These are phyloP conservation scores for Drechslera avenae DNA, from an alignment of 2,329 filamentous ascomycete genomes.

Conservation along the genomic window DNA sequence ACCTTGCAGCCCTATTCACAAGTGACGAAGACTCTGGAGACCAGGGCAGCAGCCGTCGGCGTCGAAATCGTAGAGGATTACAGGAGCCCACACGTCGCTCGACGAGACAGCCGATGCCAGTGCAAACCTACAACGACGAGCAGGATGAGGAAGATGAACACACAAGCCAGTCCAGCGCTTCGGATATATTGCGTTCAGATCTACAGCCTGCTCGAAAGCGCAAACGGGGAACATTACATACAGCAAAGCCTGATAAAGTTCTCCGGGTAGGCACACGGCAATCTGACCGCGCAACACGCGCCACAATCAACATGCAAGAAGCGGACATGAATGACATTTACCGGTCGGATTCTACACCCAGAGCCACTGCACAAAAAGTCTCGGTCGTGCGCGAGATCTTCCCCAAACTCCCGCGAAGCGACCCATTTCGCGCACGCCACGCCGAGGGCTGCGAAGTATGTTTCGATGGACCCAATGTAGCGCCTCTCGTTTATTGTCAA, in stretches of 20 bases:
- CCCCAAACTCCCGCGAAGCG: conserved; percentile 62
- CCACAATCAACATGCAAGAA: conserved; percentile 59
- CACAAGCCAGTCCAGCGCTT: conserved; percentile 35
- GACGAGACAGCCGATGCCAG: conserved; percentile 22
- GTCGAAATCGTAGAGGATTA: conserved; percentile 24
- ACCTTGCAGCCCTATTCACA: conserved; percentile 20
- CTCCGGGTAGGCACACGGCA: conserved; percentile 46
- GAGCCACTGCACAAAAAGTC: conserved; percentile 57
- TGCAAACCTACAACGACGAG: conserved; percentile 25
- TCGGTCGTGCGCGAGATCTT: conserved; percentile 74
- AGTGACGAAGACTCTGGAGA: conserved; percentile 32
- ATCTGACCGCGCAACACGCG: conserved; percentile 54
- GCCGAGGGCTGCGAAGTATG: conserved; percentile 75
- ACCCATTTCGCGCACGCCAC: conserved; percentile 73
- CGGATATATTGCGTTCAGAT: conserved; percentile 50
- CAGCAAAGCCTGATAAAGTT: conserved; percentile 23
- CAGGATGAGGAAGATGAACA: conserved; percentile 42
- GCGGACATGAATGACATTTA: conserved; percentile 64
- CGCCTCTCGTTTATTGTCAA: conserved; percentile 82
- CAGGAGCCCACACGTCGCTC: conserved; percentile 39
- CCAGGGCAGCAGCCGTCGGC: conserved; percentile 14
- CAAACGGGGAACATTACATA: conserved; percentile 32
- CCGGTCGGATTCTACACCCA: conserved; percentile 51
- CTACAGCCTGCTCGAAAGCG: conserved; percentile 48
- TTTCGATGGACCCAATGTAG: conserved; percentile 63